Conservation (phyloP, 306 rosid genomes). For the Astragalus glycyphyllos region DNA sequence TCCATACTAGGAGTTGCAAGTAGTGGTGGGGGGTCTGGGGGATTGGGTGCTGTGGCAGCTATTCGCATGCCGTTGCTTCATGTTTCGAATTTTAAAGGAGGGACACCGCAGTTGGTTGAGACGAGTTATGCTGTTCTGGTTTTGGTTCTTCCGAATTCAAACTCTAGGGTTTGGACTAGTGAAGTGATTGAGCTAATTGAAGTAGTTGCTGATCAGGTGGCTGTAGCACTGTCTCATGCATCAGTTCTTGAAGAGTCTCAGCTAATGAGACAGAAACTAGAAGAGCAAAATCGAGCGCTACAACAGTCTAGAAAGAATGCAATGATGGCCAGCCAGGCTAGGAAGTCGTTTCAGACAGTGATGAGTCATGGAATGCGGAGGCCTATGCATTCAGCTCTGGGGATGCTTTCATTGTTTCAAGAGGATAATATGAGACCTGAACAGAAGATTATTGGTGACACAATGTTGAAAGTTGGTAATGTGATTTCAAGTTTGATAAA, state of each 20-base stretch:
- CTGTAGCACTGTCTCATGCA: slow-evolving; percentile 88
- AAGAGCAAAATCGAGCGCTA: slow-evolving; percentile 70
- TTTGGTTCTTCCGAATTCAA: slow-evolving; percentile 66
- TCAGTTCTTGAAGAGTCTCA: slow-evolving; percentile 91
- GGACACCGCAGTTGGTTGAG: slow-evolving; percentile 74
- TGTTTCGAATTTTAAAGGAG: slow-evolving; percentile 82
- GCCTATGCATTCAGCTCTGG: slow-evolving; percentile 77
- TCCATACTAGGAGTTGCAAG: slow-evolving; percentile 72
- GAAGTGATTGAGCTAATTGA: slow-evolving; percentile 77
- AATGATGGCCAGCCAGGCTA: slow-evolving; percentile 84
- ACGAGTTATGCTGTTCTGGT: slow-evolving; percentile 74
- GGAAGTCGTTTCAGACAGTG: slow-evolving; percentile 75
- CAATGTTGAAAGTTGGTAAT: slow-evolving; percentile 70
- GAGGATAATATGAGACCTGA: slow-evolving; percentile 52
- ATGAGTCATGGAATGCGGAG: slow-evolving; percentile 85
- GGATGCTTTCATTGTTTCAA: slow-evolving; percentile 67
- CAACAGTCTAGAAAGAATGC: slow-evolving; percentile 75
- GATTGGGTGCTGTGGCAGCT: slow-evolving; percentile 69
- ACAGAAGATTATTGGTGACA: slow-evolving; percentile 64
- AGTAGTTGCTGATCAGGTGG: slow-evolving; percentile 92
- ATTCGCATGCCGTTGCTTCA: slow-evolving; percentile 84
- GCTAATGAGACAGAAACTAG: slow-evolving; percentile 75
- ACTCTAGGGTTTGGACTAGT: slow-evolving; percentile 58
- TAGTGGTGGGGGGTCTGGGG: slow-evolving; percentile 51
- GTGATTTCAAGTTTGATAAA: slow-evolving; percentile 74